Evolutionary conservation across 495 filamentous ascomycete genomes (phyloP), one percentile per base, ranked within the genome.

Genomic region (Aspergillus olivimuriae): DNA sequence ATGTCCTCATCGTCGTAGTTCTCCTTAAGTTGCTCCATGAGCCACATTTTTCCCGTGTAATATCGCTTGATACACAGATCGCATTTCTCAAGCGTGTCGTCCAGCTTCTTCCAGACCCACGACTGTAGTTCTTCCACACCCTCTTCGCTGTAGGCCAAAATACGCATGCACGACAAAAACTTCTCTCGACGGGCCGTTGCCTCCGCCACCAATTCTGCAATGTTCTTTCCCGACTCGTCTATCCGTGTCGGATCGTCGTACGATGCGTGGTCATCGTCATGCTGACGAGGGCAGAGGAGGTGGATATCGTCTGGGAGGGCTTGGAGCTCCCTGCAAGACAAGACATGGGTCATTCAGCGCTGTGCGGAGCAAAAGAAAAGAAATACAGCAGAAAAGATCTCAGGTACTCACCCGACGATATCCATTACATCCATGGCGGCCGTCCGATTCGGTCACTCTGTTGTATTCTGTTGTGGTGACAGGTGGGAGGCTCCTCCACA

Each of bases 11-110:
- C 79, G 14, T 83, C 73, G 50, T 80, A 83, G 41, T 74, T 63
- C 69, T 74, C 69, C 53, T 75, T 70, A 14, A 91, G 66, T 18
- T 74, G 65, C 32, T 81, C 74, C 46, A 83, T 66, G 47, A 86
- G 73, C 50, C 67, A 71, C 45, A 75, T 72, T 55, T 83, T 82
- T 15, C 76, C 76, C 35, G 77, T 82, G 64, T 96, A 87, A 66
- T 89, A 96, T 31, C 81, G 77, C 28, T 78, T 77, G 44, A 89
- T 81, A 58, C 90, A 96, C 31, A 78, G 69, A 50, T 94, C 84
- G 64, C 90, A 96, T 26, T 66, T 76, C 20, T 66, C 76, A 28
- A 96, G 68, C 18, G 77, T 63, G 2, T 63, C 58, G 35, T 77
- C 68, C 24, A 84, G 51, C 22, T 64, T 69, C n/a, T 57, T 50